phyloP scores from a whole-genome alignment of 108 stramenopile genomes.

The Licmophora abbreviata region DNA sequence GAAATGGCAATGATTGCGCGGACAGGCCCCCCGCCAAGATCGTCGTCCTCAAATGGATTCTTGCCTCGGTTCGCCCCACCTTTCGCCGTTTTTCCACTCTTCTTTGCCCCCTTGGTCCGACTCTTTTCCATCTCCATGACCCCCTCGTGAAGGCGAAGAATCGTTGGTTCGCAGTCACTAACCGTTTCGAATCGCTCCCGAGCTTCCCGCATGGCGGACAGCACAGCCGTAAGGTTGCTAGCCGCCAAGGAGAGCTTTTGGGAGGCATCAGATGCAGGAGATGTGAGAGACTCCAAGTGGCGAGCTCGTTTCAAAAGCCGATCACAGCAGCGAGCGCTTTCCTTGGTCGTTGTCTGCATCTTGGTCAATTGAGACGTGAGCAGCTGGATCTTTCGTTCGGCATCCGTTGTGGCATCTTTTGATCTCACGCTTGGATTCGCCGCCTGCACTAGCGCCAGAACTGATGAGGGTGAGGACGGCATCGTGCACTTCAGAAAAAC shows the following conservation, averaged over 20 bases:
- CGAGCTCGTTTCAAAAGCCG: conserved; percentile 55
- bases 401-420: no score
- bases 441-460: no score
- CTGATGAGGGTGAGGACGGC: no score
- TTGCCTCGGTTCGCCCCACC: conserved; percentile 9
- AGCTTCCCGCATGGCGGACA: conserved; percentile 56
- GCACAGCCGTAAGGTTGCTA: conserved; percentile 54
- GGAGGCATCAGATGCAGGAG: conserved; percentile 72
- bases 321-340: conserved; percentile 49
- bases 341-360: conserved; percentile 46
- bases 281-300: conserved; percentile 71
- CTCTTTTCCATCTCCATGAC: conserved; percentile 43
- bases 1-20: conserved; percentile 24
- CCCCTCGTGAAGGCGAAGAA: conserved; percentile 55
- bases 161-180: conserved; percentile 65
- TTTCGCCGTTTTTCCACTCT: conserved; percentile 16
- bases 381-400: conserved; percentile 32
- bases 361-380: conserved; percentile 32
- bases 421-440: no score
- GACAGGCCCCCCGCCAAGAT: conserved; percentile 2
- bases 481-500: no score
- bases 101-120: conserved; percentile 23
- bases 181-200: conserved; percentile 83
- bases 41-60: no score
- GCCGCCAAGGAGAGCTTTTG: conserved; percentile 43